These are phyloP conservation scores for Globisporangium heterothallicum DNA, from an alignment of 352 stramenopile genomes.

Conservation along the genomic window DNA sequence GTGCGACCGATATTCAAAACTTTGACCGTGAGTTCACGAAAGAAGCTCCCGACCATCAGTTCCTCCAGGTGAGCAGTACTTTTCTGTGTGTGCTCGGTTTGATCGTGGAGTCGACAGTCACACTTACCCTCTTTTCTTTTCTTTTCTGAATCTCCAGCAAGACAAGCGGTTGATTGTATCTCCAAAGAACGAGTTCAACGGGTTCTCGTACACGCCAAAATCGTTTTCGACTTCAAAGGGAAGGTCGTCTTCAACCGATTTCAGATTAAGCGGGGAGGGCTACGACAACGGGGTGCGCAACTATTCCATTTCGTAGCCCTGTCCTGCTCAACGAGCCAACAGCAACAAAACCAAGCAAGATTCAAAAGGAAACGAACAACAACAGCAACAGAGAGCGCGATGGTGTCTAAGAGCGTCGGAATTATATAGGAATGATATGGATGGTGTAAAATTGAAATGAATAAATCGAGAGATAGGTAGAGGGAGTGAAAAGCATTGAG, in stretches of 20 bases:
- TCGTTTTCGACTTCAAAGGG: constrained; percentile 14
- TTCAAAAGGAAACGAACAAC: neutral
- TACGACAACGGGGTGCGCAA: constrained; percentile 30
- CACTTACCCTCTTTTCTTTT: no score
- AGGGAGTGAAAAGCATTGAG: neutral
- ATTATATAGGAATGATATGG: neutral
- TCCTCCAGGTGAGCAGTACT: constrained; percentile 42
- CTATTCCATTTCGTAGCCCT: constrained; percentile 25
- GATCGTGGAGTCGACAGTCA: no score
- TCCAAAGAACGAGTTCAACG: constrained; percentile 83
- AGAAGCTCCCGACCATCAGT: constrained; percentile 69
- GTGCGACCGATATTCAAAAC: constrained; percentile 82
- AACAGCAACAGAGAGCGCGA: neutral
- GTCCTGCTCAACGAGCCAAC: no score
- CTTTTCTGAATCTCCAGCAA: constrained; percentile 32
- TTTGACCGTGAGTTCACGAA: constrained; percentile 88
- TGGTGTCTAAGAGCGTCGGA: no score
- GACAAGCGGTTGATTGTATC: constrained; percentile 67
- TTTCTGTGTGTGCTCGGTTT: constrained; percentile 3
- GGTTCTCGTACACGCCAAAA: constrained; percentile 70
- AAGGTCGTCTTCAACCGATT: constrained; percentile 19
- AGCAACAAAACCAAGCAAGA: neutral
- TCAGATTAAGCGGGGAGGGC: constrained; percentile 22
- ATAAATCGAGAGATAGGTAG: neutral
- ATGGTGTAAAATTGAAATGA: constrained; percentile 2